Percentiles rank a stretch among this genome's conserved stretches.
These are phyloP conservation scores for Rhizoctonia solani DNA, from an alignment of 1,284 basidiomycete genomes.

Conservation along the genomic window DNA sequence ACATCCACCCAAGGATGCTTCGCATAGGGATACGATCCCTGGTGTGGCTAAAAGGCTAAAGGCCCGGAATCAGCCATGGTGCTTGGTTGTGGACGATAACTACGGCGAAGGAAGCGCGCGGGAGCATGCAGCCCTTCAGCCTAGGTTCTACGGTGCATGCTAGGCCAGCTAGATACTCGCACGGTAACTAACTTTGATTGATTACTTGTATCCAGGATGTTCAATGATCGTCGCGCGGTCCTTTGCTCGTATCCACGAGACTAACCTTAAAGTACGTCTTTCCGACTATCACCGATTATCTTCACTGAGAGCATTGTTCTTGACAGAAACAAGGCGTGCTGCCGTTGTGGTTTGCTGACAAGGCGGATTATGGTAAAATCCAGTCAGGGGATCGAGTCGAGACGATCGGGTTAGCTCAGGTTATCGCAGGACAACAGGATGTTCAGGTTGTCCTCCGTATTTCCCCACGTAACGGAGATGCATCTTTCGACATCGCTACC, in stretches of 20 bases:
- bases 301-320: background rate
- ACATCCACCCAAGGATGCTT: conserved; percentile 48
- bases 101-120: conserved; percentile 98
- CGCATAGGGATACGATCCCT: conserved; percentile 80
- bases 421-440: conserved; percentile 55
- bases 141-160: conserved; percentile 83
- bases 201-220: conserved; percentile 59
- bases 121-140: conserved; percentile 97
- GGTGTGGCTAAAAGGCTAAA: conserved; percentile 87
- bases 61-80: conserved; percentile 83
- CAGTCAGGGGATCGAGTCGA: conserved; percentile 74
- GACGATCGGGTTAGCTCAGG: conserved; percentile 59
- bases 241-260: conserved; percentile 98
- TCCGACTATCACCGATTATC: background rate
- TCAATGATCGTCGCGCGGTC: conserved; percentile 84
- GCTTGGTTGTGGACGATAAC: conserved; percentile 93
- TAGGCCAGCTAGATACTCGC: conserved; percentile 41
- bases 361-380: conserved; percentile 81
- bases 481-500: conserved; percentile 68
- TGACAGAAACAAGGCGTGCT: conserved; percentile 90
- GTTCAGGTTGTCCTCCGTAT: conserved; percentile 69
- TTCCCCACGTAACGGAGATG: conserved; percentile 62
- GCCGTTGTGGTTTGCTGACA: conserved; percentile 89
- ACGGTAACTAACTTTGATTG: conserved; percentile 15
- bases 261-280: conserved; percentile 81